Conservation (phyloP, 1,284 basidiomycete genomes). For the Abortiporus biennis region DNA sequence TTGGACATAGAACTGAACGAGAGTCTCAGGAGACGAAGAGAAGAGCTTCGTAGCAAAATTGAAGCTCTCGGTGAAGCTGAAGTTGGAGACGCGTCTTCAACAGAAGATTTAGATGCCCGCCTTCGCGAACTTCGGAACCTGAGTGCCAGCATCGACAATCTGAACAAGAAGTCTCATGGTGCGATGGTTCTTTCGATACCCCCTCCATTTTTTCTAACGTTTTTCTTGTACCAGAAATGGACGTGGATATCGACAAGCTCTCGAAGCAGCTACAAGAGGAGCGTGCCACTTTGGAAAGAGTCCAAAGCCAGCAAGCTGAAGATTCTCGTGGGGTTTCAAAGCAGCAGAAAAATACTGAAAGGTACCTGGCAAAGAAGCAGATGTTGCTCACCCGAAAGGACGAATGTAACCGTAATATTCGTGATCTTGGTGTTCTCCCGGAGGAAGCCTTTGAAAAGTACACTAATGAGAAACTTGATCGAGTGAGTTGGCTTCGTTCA, state of each 20-base stretch:
- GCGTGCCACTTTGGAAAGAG: constrained; percentile 63
- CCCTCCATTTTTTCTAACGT: not conserved
- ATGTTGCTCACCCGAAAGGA: constrained; percentile 83
- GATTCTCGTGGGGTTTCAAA: constrained; percentile 81
- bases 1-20: constrained; percentile 95
- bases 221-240: constrained; percentile 43
- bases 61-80: constrained; percentile 68
- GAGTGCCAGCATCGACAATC: constrained; percentile 55
- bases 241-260: constrained; percentile 68
- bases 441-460: constrained; percentile 98
- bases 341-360: constrained; percentile 92
- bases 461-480: constrained; percentile 75
- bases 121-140: constrained; percentile 65
- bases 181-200: constrained; percentile 16
- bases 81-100: constrained; percentile 50
- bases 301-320: constrained; percentile 80
- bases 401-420: constrained; percentile 90
- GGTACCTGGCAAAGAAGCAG: constrained; percentile 88
- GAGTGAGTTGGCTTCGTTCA: constrained; percentile 43
- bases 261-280: constrained; percentile 62
- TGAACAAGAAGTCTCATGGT: constrained; percentile 66
- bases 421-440: constrained; percentile 93
- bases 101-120: constrained; percentile 64
- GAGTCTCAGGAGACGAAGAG: constrained; percentile 70
- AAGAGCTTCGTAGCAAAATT: constrained; percentile 74